phyloP scores from a whole-genome alignment of 1,139 yeast genomes.

The Pichia sp. region DNA sequence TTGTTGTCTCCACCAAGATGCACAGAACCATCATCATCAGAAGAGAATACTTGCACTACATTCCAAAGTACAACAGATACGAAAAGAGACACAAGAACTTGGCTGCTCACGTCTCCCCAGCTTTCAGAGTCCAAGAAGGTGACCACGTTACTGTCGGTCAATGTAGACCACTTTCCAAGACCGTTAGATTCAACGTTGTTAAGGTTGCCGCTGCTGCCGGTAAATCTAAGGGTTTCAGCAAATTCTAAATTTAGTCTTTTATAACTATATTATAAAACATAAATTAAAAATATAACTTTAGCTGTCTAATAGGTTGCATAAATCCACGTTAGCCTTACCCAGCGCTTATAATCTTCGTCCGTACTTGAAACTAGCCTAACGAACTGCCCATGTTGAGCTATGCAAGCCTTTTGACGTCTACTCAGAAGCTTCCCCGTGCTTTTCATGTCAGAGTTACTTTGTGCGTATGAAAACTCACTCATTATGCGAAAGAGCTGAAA shows the following conservation, averaged over 20 bases:
- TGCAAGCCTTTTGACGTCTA: no score
- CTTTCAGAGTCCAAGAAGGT: conserved; percentile 99
- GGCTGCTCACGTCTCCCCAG: conserved; percentile 99
- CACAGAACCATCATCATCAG: conserved; percentile 99
- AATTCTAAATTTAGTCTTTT: conserved; percentile 58
- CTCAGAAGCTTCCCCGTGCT: no score
- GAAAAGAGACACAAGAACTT: conserved; percentile 99
- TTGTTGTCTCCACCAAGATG: conserved; percentile 99
- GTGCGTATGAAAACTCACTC: background rate
- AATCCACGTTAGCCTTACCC: no score
- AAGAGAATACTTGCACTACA: conserved; percentile 99
- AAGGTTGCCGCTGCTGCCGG: conserved; percentile 89
- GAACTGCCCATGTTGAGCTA: no score
- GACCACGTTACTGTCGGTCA: conserved; percentile 99
- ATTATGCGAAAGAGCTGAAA: background rate
- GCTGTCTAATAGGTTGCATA: background rate
- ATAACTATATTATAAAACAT: background rate
- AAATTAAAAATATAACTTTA: conserved; percentile 1
- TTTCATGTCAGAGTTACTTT: no score
- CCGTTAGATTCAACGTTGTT: conserved; percentile 99
- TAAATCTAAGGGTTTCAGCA: conserved; percentile 91
- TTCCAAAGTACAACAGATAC: conserved; percentile 99
- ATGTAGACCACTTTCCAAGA: conserved; percentile 99
- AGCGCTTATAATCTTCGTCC: no score
- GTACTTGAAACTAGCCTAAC: no score